Percentiles rank a stretch among this genome's conserved stretches.
Evolutionary conservation across 1,139 yeast genomes (phyloP).

Genomic region (Pneumocystis oryctolagi): DNA sequence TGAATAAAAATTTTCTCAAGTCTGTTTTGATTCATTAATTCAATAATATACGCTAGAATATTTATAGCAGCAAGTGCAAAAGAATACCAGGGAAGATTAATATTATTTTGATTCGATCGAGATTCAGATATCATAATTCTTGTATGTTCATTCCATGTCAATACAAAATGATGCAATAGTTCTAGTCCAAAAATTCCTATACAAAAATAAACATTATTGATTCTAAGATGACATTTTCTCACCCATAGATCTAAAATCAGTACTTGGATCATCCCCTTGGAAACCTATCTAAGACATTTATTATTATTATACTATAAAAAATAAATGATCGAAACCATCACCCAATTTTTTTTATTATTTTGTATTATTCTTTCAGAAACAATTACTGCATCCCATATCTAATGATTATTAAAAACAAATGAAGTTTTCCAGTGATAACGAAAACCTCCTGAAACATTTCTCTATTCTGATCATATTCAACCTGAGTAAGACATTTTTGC

Average conservation of each 20-base stretch:
- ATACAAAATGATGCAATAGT: background rate
- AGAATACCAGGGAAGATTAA: background rate
- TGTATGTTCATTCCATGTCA: background rate
- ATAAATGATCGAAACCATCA: background rate
- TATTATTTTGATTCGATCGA: background rate
- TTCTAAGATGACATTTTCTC: background rate
- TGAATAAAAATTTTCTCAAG: background rate
- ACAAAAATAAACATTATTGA: background rate
- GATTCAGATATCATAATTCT: background rate
- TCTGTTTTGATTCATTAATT: background rate
- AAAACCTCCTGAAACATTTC: background rate
- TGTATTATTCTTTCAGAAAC: background rate
- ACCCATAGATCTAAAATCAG: constrained; percentile 2
- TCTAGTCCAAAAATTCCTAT: background rate
- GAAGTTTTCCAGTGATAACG: background rate
- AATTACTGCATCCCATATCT: background rate
- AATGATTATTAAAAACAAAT: background rate
- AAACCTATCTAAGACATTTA: background rate
- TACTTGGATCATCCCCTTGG: background rate
- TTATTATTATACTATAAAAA: background rate
- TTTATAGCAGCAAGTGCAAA: constrained; percentile 2
- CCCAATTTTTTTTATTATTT: background rate
- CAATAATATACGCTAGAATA: background rate
- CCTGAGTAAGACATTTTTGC: background rate
- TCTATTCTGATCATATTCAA: background rate